Evolutionary conservation across 257 asterid species (phyloP).

Genomic region (Forsythia viridissima): DNA sequence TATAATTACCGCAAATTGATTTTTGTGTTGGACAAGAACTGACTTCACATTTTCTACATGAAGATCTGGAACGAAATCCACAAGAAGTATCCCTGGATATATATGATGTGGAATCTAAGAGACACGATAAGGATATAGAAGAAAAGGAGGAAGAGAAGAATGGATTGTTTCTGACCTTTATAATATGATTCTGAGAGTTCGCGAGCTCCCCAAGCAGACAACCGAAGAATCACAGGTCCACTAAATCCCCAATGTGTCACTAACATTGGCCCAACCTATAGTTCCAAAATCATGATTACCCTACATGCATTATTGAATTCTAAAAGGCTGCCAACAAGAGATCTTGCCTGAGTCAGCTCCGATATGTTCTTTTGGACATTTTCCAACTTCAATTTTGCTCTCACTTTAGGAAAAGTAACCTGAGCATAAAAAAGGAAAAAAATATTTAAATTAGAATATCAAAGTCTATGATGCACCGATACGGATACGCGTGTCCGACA

Average conservation of each 20-base stretch:
- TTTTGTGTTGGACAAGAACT: slow-evolving; percentile 60
- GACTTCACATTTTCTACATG: slow-evolving; percentile 69
- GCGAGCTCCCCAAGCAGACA: slow-evolving; percentile 99
- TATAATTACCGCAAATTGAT: slow-evolving; percentile 60
- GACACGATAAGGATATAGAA: slow-evolving; percentile 4
- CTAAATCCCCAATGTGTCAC: slow-evolving; percentile 99
- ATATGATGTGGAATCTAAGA: slow-evolving; percentile 30
- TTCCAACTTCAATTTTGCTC: slow-evolving; percentile 70
- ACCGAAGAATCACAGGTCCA: slow-evolving; percentile 91
- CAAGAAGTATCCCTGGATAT: slow-evolving; percentile 63
- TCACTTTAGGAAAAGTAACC: slow-evolving; percentile 82
- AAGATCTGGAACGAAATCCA: slow-evolving; percentile 86
- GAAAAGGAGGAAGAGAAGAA: slow-evolving; percentile 8
- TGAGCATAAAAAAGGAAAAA: slow-evolving; percentile 28
- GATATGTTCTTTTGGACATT: slow-evolving; percentile 61
- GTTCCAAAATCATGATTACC: slow-evolving; percentile 32
- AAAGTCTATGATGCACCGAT: too few relatives aligned
- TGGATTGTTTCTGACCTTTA: slow-evolving; percentile 52
- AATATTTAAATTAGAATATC: neutral
- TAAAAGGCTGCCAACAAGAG: slow-evolving; percentile 22
- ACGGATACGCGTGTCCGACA: too few relatives aligned
- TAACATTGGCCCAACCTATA: slow-evolving; percentile 88
- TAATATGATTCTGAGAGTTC: slow-evolving; percentile 67
- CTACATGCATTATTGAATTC: slow-evolving; percentile 7
- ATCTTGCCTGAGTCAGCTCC: slow-evolving; percentile 80